A percentile compares a stretch with the other conserved stretches of the same genome.
Evolutionary conservation across 192 early-diverging fungal species (phyloP).

Genomic region (Backusella macrospora): DNA sequence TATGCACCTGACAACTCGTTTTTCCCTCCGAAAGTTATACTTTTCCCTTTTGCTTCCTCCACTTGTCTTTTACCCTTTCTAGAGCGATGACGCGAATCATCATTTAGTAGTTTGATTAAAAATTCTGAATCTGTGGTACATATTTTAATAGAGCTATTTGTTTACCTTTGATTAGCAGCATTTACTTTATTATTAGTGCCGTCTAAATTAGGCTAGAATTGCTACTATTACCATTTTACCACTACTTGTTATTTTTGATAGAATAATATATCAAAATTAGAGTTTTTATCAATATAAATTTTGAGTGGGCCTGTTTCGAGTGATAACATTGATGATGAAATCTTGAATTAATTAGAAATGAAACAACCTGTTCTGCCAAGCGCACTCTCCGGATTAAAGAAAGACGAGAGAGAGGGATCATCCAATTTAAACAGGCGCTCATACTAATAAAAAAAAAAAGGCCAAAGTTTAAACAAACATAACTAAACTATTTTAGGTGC

Average conservation of each 20-base stretch:
- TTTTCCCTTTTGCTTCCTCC: not conserved
- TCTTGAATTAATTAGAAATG: constrained; percentile 5
- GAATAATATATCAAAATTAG: not conserved
- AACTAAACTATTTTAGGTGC: not conserved
- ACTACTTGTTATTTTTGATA: not conserved
- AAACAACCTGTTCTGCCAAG: not conserved
- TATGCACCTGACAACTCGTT: constrained; percentile 9
- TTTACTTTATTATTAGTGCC: not conserved
- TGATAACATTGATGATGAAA: not conserved
- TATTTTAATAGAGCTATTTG: constrained; percentile 4
- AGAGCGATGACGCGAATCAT: constrained; percentile 12
- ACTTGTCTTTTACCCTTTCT: not conserved
- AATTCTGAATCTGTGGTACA: not conserved
- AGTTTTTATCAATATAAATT: not conserved
- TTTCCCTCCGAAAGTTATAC: constrained; percentile 8
- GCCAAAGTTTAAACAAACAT: not conserved
- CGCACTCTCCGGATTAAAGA: not conserved
- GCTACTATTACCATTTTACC: not conserved
- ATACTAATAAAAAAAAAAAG: not conserved
- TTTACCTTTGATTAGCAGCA: not conserved
- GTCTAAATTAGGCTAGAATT: constrained; percentile 4
- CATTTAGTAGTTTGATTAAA: constrained; percentile 5
- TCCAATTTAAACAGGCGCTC: not conserved
- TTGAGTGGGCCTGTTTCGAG: not conserved
- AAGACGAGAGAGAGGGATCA: not conserved